Conservation (phyloP, 345 rosid genomes). For the Noccaea caerulescens region DNA sequence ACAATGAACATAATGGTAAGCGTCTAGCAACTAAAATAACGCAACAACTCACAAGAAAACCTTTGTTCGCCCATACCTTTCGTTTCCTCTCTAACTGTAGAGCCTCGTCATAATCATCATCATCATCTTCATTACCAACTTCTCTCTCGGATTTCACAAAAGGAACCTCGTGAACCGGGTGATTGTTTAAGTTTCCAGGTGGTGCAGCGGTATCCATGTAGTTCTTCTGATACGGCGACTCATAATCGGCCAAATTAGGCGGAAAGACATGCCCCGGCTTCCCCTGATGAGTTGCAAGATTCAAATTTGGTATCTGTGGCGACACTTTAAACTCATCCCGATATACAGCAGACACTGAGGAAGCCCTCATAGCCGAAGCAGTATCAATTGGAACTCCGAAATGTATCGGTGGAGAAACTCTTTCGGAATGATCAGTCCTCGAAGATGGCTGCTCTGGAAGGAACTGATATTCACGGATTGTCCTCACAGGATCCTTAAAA, state of each 20-base stretch:
- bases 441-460: constrained; percentile 83
- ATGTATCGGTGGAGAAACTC: constrained; percentile 53
- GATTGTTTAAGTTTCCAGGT: constrained; percentile 50
- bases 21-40: not conserved
- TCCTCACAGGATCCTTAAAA: constrained; percentile 50
- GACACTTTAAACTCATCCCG: constrained; percentile 54
- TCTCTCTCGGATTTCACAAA: constrained; percentile 57
- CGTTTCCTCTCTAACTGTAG: constrained; percentile 69
- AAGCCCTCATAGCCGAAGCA: constrained; percentile 47
- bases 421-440: constrained; percentile 58
- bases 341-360: constrained; percentile 46
- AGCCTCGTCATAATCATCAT: constrained; percentile 50
- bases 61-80: constrained; percentile 50
- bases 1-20: constrained; percentile 32
- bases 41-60: not conserved
- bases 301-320: constrained; percentile 63
- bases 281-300: constrained; percentile 69
- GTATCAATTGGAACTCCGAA: constrained; percentile 52
- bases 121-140: constrained; percentile 54
- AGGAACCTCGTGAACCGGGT: constrained; percentile 52
- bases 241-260: constrained; percentile 53
- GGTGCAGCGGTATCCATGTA: constrained; percentile 48
- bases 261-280: constrained; percentile 55
- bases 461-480: constrained; percentile 85
- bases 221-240: constrained; percentile 51